Percentiles rank a stretch among this genome's conserved stretches.
phyloP scores from a whole-genome alignment of 2,329 filamentous ascomycete genomes.

The Cyanodermella asteris region DNA sequence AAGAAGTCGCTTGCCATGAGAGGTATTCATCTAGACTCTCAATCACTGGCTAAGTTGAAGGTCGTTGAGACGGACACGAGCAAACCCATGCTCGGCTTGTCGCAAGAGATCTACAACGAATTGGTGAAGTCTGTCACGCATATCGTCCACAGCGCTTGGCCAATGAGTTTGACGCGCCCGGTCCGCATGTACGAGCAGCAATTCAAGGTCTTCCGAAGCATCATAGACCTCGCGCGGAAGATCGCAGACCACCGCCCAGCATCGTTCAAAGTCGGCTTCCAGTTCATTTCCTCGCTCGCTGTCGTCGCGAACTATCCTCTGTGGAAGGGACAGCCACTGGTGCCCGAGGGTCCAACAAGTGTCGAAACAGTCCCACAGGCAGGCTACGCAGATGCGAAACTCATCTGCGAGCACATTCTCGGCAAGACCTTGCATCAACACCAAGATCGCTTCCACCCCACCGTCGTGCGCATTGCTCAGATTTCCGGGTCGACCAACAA shows the following conservation, averaged over 20 bases:
- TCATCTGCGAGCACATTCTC: slow-evolving; percentile 5
- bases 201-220: slow-evolving; percentile 27
- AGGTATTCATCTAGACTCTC: slow-evolving; percentile 9
- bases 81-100: slow-evolving; percentile 26
- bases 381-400: slow-evolving; percentile 5
- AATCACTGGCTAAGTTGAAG: slow-evolving; percentile 8
- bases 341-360: slow-evolving; percentile 2
- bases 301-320: slow-evolving; percentile 15
- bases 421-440: slow-evolving; percentile 1
- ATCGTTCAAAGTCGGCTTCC: slow-evolving; percentile 14
- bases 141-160: slow-evolving; percentile 33
- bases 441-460: not conserved
- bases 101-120: slow-evolving; percentile 14
- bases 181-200: slow-evolving; percentile 28
- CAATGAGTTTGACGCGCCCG: slow-evolving; percentile 31
- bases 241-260: slow-evolving; percentile 8
- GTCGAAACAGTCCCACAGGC: not conserved
- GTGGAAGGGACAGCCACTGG: not conserved
- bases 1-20: slow-evolving; percentile 12
- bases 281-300: slow-evolving; percentile 22
- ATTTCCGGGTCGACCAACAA: slow-evolving; percentile 3
- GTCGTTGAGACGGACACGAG: slow-evolving; percentile 29
- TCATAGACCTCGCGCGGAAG: slow-evolving; percentile 24
- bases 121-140: slow-evolving; percentile 23
- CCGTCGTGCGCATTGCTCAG: slow-evolving; percentile 4